These are phyloP conservation scores for Pichia sp. DNA, from an alignment of 1,139 yeast genomes.

Conservation along the genomic window DNA sequence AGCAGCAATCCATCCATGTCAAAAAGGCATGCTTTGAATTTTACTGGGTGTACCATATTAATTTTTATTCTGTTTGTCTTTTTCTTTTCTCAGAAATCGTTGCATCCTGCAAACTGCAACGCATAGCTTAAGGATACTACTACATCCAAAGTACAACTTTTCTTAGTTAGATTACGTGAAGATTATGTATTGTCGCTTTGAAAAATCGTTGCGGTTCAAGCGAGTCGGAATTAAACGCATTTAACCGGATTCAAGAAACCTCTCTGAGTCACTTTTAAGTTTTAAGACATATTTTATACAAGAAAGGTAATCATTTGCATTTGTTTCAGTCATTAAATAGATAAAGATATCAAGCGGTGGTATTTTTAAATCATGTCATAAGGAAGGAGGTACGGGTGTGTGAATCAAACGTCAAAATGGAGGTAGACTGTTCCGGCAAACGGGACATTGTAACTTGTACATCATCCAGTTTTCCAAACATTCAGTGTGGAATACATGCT, in stretches of 20 bases:
- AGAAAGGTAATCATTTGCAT: no score
- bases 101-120: no score
- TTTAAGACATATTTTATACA: no score
- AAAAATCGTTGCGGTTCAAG: background rate
- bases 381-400: no score
- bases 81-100: no score
- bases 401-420: slow-evolving; percentile 42
- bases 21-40: slow-evolving; percentile 78
- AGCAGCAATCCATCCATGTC: slow-evolving; percentile 95
- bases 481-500: slow-evolving; percentile 80
- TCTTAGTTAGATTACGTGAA: background rate
- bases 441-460: slow-evolving; percentile 89
- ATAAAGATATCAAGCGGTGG: no score
- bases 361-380: no score
- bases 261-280: background rate
- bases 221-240: background rate
- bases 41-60: slow-evolving; percentile 3
- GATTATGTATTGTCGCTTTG: background rate
- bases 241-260: background rate
- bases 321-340: no score
- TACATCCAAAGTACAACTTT: no score
- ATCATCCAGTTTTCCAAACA: slow-evolving; percentile 94
- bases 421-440: slow-evolving; percentile 81
- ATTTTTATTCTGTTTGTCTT: no score
- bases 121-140: no score